phyloP scores from a whole-genome alignment of 192 early-diverging fungal species.

The Coemansia sp. region DNA sequence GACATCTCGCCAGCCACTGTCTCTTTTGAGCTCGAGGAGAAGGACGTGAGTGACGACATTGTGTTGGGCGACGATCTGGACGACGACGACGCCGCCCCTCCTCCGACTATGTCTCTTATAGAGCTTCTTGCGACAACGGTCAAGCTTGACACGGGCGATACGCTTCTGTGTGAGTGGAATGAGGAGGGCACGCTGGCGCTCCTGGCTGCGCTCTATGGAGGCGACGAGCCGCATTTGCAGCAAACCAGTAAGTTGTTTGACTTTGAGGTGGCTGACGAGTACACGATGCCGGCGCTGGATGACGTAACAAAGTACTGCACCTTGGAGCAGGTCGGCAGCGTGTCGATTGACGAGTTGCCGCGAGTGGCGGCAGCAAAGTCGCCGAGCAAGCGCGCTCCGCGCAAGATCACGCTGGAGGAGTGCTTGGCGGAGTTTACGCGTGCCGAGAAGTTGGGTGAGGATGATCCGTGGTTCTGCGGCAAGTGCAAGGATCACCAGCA shows the following conservation, averaged over 20 bases:
- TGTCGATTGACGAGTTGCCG: slow-evolving; percentile 12
- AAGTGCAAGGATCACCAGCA: slow-evolving; percentile 75
- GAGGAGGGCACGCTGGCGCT: slow-evolving; percentile 30
- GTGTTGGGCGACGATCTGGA: background rate
- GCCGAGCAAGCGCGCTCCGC: background rate
- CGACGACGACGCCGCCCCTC: background rate
- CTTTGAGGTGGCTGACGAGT: slow-evolving; percentile 33
- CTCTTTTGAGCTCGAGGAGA: slow-evolving; percentile 4
- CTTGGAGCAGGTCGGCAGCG: slow-evolving; percentile 14
- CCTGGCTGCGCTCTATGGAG: slow-evolving; percentile 23
- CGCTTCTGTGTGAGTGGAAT: slow-evolving; percentile 54
- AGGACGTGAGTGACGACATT: background rate
- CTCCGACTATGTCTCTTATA: background rate
- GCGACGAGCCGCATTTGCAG: background rate
- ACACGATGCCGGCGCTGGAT: slow-evolving; percentile 44
- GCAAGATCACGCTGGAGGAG: slow-evolving; percentile 63
- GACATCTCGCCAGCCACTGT: background rate
- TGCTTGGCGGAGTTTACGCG: slow-evolving; percentile 77
- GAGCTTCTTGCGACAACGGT: slow-evolving; percentile 26
- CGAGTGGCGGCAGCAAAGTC: slow-evolving; percentile 15
- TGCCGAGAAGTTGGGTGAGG: slow-evolving; percentile 74
- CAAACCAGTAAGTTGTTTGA: slow-evolving; percentile 29
- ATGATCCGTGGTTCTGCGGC: slow-evolving; percentile 82
- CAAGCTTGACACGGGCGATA: slow-evolving; percentile 41
- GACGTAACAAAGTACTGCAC: slow-evolving; percentile 35